phyloP scores from a whole-genome alignment of 2,329 filamentous ascomycete genomes.

The Leptographium lundbergii region DNA sequence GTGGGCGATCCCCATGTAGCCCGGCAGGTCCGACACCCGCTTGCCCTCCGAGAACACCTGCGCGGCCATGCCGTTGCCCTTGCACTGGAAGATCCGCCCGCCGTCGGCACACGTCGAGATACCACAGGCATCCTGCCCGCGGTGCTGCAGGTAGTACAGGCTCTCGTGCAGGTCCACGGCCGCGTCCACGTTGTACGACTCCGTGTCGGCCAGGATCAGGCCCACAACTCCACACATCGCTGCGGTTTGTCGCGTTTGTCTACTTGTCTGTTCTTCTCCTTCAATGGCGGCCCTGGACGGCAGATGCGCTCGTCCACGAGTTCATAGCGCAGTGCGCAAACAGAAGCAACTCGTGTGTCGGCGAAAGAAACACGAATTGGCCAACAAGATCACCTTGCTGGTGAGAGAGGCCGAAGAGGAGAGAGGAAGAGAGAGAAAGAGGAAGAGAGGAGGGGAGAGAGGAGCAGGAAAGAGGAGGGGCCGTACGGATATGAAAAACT shows the following conservation, averaged over 20 bases:
- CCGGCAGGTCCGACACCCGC: slow-evolving; percentile 60
- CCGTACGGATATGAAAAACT: not conserved
- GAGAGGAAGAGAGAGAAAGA: no score
- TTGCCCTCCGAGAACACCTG: slow-evolving; percentile 67
- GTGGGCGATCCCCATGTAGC: slow-evolving; percentile 78
- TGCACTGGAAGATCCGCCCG: slow-evolving; percentile 76
- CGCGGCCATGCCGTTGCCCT: slow-evolving; percentile 74
- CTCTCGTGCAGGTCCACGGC: slow-evolving; percentile 56
- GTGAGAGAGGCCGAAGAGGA: not conserved
- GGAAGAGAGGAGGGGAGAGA: not conserved
- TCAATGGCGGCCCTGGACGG: no score
- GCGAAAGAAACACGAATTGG: not conserved
- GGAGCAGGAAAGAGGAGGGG: not conserved
- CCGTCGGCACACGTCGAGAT: slow-evolving; percentile 59
- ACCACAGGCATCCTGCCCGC: slow-evolving; percentile 65
- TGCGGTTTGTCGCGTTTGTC: slow-evolving; percentile 1
- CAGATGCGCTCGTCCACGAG: no score
- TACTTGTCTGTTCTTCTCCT: no score
- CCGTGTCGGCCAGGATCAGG: slow-evolving; percentile 44
- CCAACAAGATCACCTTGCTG: not conserved
- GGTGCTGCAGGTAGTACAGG: slow-evolving; percentile 47
- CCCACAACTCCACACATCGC: slow-evolving; percentile 52
- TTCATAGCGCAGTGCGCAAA: not conserved
- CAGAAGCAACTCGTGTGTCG: no score
- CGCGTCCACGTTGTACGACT: slow-evolving; percentile 24